phyloP scores from a whole-genome alignment of 1,139 yeast genomes.

The Debaryomycetaceae sp. region DNA sequence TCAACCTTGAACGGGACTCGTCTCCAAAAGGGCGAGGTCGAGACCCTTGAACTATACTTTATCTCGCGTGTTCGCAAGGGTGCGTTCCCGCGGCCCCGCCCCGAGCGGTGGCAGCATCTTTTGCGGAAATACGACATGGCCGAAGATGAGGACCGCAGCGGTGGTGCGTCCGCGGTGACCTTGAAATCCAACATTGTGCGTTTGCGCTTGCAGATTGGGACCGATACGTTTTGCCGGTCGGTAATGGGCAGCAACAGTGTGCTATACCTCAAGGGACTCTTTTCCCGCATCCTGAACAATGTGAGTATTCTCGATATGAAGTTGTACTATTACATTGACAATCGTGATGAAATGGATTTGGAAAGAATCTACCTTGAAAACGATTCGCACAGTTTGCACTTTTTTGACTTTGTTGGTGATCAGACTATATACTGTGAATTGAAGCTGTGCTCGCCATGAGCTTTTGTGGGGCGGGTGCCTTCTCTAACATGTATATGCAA shows the following conservation, averaged over 20 bases:
- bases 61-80: slow-evolving; percentile 33
- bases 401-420: slow-evolving; percentile 13
- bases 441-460: too few species aligned
- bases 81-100: too few species aligned
- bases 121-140: slow-evolving; percentile 15
- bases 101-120: slow-evolving; percentile 16
- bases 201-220: slow-evolving; percentile 1
- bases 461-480: too few species aligned
- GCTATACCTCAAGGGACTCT: slow-evolving; percentile 17
- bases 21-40: slow-evolving; percentile 36
- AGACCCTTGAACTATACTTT: slow-evolving; percentile 60
- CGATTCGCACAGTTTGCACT: too few species aligned
- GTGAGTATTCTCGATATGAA: slow-evolving; percentile 9
- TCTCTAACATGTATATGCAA: too few species aligned
- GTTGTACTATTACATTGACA: slow-evolving; percentile 12
- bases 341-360: slow-evolving; percentile 4
- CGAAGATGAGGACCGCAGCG: too few species aligned
- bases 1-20: slow-evolving; percentile 45
- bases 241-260: slow-evolving; percentile 18
- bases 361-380: too few species aligned
- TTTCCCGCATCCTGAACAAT: slow-evolving; percentile 7
- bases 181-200: slow-evolving; percentile 3
- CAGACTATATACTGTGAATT: slow-evolving; percentile 13
- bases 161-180: not conserved
- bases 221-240: slow-evolving; percentile 4